Base-by-base conservation (phyloP, 495 filamentous ascomycete species). In the Hypoxylon rickii region DNA sequence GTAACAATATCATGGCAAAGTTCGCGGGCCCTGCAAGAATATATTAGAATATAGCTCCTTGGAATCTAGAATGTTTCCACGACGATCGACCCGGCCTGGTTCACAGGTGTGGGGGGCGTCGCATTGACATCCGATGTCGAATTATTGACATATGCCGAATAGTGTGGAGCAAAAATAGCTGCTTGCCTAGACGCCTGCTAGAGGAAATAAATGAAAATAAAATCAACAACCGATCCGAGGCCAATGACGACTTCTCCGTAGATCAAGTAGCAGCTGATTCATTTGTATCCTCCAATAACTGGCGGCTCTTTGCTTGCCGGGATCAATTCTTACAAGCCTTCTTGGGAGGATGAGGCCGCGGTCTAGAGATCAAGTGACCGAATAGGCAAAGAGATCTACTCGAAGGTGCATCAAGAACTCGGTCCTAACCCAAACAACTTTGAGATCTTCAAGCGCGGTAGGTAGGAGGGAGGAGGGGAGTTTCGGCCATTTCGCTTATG, bases 101-200 rank as follows among this genome's bases (percentile, higher is more conserved):
- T 62, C 51, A 32, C 47, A 37, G 39, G 43, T 47, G 51, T 57
- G 46, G 51, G 51, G 46, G 58, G 41, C 36, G 45, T 42, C 47
- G 45, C 51, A 41, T 51, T 13, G 24, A 36, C 29, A 48, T 33
- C 41, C 40, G 32, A 51, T 18, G 21, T 31, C 15, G 29, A n/a
- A 34, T 37, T 16, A 42, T 50, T 15, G 32, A 3, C 32, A 18
- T 21, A 36, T 31, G 21, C n/a, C n/a, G n/a, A n/a, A n/a, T n/a
- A n/a, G n/a, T n/a, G n/a, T n/a, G n/a, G n/a, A n/a, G n/a, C n/a
- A n/a, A n/a, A n/a, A n/a, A n/a, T n/a, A n/a, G n/a, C n/a, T n/a
- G n/a, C n/a, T n/a, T 37, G 32, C 31, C 16, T 29, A 15, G 15
- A 2, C 18, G 22, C n/a, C 32, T 17, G n/a, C 24, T 39, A 15